Evolutionary conservation across 768 basidiomycete species (phyloP).

Genomic region (Tylopilus plumbeoviolaceoides): DNA sequence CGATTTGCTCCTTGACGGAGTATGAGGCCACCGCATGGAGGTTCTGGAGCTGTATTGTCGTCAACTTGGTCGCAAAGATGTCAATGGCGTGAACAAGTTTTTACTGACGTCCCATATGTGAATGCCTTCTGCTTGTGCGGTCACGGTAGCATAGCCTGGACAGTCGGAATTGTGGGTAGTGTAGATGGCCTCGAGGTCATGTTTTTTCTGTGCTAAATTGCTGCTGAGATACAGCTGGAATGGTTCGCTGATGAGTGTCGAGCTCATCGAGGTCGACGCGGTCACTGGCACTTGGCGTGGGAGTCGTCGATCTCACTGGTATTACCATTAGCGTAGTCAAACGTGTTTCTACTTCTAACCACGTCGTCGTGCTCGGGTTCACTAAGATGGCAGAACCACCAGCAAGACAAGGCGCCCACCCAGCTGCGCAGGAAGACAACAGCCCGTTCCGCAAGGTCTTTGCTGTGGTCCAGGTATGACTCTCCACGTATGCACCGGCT

Average conservation of each 20-base stretch:
- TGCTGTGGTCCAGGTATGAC: conserved; percentile 40
- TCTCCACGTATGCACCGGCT: conserved; percentile 4
- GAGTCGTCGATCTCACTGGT: conserved; percentile 19
- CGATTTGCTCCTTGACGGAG: conserved; percentile 62
- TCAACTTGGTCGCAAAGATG: conserved; percentile 5
- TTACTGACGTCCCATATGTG: conserved; percentile 67
- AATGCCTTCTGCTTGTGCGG: conserved; percentile 70
- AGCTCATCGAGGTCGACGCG: conserved; percentile 22
- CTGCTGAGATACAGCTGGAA: conserved; percentile 28
- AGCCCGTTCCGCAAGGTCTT: conserved; percentile 36
- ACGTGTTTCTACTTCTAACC: not conserved
- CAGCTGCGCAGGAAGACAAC: conserved; percentile 29
- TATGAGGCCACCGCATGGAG: conserved; percentile 66
- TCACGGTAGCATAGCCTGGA: conserved; percentile 61
- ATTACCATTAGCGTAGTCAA: not conserved
- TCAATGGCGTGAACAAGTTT: not conserved
- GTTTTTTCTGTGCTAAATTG: conserved; percentile 6
- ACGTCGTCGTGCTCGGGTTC: conserved; percentile 2
- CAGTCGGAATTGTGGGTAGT: conserved; percentile 17
- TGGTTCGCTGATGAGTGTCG: conserved; percentile 30
- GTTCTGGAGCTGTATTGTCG: conserved; percentile 47
- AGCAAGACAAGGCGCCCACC: conserved; percentile 17
- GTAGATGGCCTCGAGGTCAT: conserved; percentile 13
- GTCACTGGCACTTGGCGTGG: conserved; percentile 11
- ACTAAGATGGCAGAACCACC: conserved; percentile 23